phyloP scores from a whole-genome alignment of 805 yeast species.

The Zygosaccharomyces bisporus region DNA sequence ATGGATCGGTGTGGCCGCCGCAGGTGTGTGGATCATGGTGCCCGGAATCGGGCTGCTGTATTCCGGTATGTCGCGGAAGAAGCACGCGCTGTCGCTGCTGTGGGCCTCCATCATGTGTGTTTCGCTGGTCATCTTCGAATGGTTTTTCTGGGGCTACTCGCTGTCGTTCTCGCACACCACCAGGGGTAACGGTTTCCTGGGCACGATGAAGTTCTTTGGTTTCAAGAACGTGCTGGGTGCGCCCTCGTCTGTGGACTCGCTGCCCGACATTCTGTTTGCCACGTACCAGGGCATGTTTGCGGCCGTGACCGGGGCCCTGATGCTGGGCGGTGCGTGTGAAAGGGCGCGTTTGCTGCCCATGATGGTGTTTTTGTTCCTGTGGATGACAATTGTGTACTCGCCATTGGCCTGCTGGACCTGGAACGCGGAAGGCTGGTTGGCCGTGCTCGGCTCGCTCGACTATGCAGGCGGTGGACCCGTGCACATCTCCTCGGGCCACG shows the following conservation, averaged over 20 bases:
- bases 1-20: constrained; percentile 76
- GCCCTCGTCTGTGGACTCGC: constrained; percentile 56
- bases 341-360: constrained; percentile 94
- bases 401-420: constrained; percentile 98
- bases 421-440: constrained; percentile 92
- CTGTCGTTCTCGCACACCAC: constrained; percentile 73
- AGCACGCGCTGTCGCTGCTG: constrained; percentile 87
- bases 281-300: constrained; percentile 98
- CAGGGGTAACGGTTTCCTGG: constrained; percentile 62
- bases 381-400: constrained; percentile 94
- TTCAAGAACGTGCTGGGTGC: constrained; percentile 79
- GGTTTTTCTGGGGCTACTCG: constrained; percentile 99
- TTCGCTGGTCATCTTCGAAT: constrained; percentile 80
- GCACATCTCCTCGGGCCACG: constrained; percentile 90
- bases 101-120: constrained; percentile 94
- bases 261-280: constrained; percentile 90
- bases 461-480: constrained; percentile 99
- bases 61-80: constrained; percentile 90
- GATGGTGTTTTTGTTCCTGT: constrained; percentile 89
- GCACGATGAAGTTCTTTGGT: constrained; percentile 76
- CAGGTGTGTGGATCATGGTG: constrained; percentile 89
- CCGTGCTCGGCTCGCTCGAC: constrained; percentile 77
- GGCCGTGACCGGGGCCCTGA: constrained; percentile 82
- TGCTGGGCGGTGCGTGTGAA: constrained; percentile 98
- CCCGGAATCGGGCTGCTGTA: constrained; percentile 94